Base-by-base conservation (phyloP, 192 early-diverging fungal species). In the Chytriomyces confervae region DNA sequence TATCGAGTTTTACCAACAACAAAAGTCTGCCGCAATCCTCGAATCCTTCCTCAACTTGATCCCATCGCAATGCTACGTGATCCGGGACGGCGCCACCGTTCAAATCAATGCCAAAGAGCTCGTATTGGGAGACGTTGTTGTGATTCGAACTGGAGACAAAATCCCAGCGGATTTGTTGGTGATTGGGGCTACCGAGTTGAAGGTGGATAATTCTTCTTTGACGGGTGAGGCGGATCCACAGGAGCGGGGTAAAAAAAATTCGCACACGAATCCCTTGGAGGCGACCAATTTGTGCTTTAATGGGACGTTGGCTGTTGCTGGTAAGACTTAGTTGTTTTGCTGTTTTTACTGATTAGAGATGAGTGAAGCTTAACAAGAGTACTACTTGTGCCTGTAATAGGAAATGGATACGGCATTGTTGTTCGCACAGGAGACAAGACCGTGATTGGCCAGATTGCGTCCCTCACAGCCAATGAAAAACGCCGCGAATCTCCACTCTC, bases 1-100 rank as follows among this genome's bases (percentile, higher is more conserved):
- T 46, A 94, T 98, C 79, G 97, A 98, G 81, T 97, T 95, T 82
- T 93, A 92, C 77, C 97, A 98, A 84, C 83, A 89, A 66, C 94
- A 93, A 83, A 98, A 98, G 84, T 92, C 93, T 45, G 90, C 92
- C 29, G 93, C 94, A 48, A 91, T 95, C 62, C 82, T 98, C 47
- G 94, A 96, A 48, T 95, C 95, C 6, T 94, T 98, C 86, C 79
- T 97, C 75, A 90, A 93, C 77, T 86, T 97, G 85, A 94, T 96
- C 44, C 95, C 95, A 3, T 80, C 89, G 48, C 89, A 93, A 74
- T 90, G 90, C 66, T 90, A 89, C 75, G 91, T 87, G 0, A 79
- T 95, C 36, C 92, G 95, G 67, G 92, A 94, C 29, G 87, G 88
- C 49, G 88, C 84, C 72, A 86, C 92, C 0, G 61, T 72, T 9